These are phyloP conservation scores for Fusarium anthophilum DNA, from an alignment of 2,329 filamentous ascomycete species.

Conservation along the genomic window DNA sequence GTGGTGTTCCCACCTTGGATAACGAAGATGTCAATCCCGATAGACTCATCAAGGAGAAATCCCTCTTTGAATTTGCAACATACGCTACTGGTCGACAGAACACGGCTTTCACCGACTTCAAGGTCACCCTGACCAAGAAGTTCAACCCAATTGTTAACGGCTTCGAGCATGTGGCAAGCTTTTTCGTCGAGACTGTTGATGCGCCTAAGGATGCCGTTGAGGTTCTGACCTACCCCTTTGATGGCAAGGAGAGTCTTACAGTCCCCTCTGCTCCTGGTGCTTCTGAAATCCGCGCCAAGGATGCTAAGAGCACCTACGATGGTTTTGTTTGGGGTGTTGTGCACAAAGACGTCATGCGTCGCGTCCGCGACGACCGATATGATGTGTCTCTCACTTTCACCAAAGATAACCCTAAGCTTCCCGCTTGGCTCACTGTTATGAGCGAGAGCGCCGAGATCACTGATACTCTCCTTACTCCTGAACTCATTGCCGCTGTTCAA, in stretches of 20 bases:
- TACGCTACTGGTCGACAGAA: slow-evolving; percentile 95
- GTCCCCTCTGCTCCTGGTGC: slow-evolving; percentile 73
- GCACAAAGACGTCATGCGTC: slow-evolving; percentile 94
- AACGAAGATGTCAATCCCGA: slow-evolving; percentile 50
- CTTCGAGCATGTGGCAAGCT: slow-evolving; percentile 73
- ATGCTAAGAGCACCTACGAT: slow-evolving; percentile 78
- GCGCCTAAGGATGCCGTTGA: slow-evolving; percentile 78
- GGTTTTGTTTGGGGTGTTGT: slow-evolving; percentile 95
- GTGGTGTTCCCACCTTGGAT: slow-evolving; percentile 62
- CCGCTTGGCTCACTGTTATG: slow-evolving; percentile 92
- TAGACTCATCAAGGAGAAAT: slow-evolving; percentile 81
- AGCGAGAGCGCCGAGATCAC: slow-evolving; percentile 96
- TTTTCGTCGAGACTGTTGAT: slow-evolving; percentile 82
- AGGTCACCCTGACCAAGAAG: slow-evolving; percentile 81
- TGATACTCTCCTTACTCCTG: slow-evolving; percentile 84
- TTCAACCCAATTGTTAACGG: slow-evolving; percentile 77
- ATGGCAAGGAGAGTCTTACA: slow-evolving; percentile 85
- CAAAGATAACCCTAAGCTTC: slow-evolving; percentile 91
- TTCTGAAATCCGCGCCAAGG: slow-evolving; percentile 62
- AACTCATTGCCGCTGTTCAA: slow-evolving; percentile 82
- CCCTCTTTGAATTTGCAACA: slow-evolving; percentile 83
- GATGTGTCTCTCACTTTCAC: slow-evolving; percentile 92
- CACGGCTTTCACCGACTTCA: slow-evolving; percentile 88
- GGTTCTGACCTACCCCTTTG: slow-evolving; percentile 85
- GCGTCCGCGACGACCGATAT: slow-evolving; percentile 90